phyloP scores from a whole-genome alignment of 139 green algal genomes.

The Nannochloris sp. region DNA sequence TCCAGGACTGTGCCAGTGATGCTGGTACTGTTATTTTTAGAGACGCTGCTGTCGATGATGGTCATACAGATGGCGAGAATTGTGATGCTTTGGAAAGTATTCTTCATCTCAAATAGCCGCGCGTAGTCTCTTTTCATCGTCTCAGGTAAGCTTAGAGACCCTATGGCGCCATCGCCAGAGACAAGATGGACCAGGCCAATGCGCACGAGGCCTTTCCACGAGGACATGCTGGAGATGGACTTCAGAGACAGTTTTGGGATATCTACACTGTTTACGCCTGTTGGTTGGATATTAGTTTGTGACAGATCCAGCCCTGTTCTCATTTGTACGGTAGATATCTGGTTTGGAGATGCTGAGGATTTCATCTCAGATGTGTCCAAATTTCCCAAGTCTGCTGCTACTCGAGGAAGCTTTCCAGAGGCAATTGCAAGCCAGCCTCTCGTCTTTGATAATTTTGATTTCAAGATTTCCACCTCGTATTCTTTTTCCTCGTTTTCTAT shows the following conservation, averaged over 20 bases:
- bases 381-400: slow-evolving; percentile 9
- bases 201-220: slow-evolving; percentile 52
- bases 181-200: slow-evolving; percentile 51
- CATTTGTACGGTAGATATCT: no score
- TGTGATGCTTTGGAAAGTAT: slow-evolving; percentile 60
- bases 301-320: no score
- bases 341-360: neutral
- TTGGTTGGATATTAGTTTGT: no score
- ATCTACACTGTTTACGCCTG: no score
- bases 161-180: slow-evolving; percentile 23
- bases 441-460: slow-evolving; percentile 21
- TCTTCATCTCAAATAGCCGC: slow-evolving; percentile 56
- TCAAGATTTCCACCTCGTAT: neutral
- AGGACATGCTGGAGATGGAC: neutral
- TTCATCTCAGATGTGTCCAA: neutral
- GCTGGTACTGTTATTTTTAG: neutral
- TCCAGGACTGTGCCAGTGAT: neutral
- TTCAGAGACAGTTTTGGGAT: neutral
- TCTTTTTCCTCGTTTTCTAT: neutral
- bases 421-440: slow-evolving; percentile 34
- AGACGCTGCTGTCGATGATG: slow-evolving; percentile 37
- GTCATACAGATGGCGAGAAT: slow-evolving; percentile 53
- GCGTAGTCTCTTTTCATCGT: slow-evolving; percentile 42
- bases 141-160: slow-evolving; percentile 42
- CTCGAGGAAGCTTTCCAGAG: slow-evolving; percentile 26